phyloP scores from a whole-genome alignment of 169 alveolate species.

The Theileria orientalis region DNA sequence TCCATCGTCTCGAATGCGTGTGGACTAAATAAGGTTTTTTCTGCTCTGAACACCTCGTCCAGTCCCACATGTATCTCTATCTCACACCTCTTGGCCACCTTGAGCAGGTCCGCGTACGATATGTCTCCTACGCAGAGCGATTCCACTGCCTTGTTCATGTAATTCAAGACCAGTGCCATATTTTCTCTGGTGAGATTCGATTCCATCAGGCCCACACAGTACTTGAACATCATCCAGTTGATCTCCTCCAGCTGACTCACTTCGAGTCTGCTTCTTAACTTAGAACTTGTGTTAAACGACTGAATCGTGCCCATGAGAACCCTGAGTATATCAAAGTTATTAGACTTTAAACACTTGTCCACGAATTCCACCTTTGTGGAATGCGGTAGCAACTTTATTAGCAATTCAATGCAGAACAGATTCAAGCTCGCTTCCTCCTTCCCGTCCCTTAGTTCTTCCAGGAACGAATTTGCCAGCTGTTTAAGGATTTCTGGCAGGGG shows the following conservation, averaged over 20 bases:
- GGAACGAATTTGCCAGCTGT: background rate
- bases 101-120: background rate
- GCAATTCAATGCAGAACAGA: background rate
- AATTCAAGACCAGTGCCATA: background rate
- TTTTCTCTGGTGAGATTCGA: background rate
- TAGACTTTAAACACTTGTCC: constrained; percentile 4
- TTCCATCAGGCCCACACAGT: background rate
- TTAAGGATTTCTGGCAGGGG: background rate
- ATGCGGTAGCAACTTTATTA: constrained; percentile 1
- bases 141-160: background rate
- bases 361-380: background rate
- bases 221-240: background rate
- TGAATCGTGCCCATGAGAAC: constrained; percentile 10
- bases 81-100: constrained; percentile 36
- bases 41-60: constrained; percentile 35
- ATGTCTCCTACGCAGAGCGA: background rate
- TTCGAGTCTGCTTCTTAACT: no score
- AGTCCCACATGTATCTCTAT: constrained; percentile 47
- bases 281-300: background rate
- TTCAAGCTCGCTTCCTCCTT: background rate
- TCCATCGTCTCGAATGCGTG: constrained; percentile 35
- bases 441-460: constrained; percentile 7
- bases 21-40: background rate
- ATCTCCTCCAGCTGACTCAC: background rate
- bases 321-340: constrained; percentile 4